A percentile compares a stretch with the other conserved stretches of the same genome.
phyloP scores from a whole-genome alignment of 352 stramenopile genomes.

The Elongisporangium anandrum region DNA sequence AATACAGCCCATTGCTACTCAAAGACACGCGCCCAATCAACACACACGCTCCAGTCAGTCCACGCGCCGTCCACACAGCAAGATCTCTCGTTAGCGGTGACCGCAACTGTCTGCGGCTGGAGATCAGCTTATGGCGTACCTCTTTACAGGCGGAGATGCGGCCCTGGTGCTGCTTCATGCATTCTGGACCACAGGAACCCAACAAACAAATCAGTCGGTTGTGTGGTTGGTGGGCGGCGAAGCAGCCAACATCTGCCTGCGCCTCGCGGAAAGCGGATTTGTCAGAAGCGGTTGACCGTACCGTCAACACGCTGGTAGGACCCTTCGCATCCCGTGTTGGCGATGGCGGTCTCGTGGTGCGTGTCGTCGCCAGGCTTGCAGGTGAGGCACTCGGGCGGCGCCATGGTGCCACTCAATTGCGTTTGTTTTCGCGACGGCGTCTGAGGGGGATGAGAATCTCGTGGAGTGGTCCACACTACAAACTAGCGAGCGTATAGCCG shows the following conservation, averaged over 20 bases:
- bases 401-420: conserved; percentile 21
- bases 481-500: neutral
- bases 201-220: neutral
- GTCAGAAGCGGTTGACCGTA: conserved; percentile 8
- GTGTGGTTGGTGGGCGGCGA: neutral
- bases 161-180: conserved; percentile 77
- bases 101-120: neutral
- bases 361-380: conserved; percentile 70
- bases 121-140: conserved; percentile 13
- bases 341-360: conserved; percentile 60
- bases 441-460: neutral
- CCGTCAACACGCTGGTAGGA: conserved; percentile 65
- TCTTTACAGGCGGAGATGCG: conserved; percentile 70
- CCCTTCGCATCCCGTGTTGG: conserved; percentile 61
- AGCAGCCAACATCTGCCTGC: neutral
- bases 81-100: conserved; percentile 1
- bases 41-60: conserved; percentile 2
- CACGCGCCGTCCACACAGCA: neutral
- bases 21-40: neutral
- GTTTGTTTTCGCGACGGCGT: neutral
- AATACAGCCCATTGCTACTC: conserved; percentile 66
- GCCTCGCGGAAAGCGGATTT: neutral
- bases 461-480: neutral
- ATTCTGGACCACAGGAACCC: conserved; percentile 25
- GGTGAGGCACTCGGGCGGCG: conserved; percentile 60